phyloP scores from a whole-genome alignment of 345 rosid genomes.

The Erucastrum elatum region DNA sequence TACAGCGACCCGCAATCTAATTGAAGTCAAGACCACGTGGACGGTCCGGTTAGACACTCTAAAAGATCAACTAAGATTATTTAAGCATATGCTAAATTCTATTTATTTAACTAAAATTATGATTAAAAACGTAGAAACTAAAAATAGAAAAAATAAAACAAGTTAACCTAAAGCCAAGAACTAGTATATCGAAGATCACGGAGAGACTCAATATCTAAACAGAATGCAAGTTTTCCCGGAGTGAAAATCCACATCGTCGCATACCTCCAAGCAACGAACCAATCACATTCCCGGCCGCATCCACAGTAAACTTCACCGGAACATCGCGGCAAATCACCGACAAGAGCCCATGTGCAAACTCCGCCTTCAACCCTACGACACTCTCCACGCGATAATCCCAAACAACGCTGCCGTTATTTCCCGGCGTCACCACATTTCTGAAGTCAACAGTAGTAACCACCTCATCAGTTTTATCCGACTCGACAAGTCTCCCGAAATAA shows the following conservation, averaged over 20 bases:
- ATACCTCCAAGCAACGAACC: slow-evolving; percentile 24
- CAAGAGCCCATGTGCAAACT: neutral
- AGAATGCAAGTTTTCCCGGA: neutral
- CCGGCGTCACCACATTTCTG: slow-evolving; percentile 2
- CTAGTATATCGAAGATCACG: no score
- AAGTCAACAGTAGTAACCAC: neutral
- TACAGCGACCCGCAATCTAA: no score
- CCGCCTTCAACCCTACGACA: neutral
- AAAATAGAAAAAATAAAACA: neutral
- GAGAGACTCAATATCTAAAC: neutral
- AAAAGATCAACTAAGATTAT: no score
- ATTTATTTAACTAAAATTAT: neutral
- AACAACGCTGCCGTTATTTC: neutral
- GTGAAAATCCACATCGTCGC: slow-evolving; percentile 9
- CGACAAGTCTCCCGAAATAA: neutral
- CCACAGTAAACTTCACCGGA: slow-evolving; percentile 15
- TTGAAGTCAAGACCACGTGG: no score
- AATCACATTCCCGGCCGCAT: neutral
- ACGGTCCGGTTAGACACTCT: no score
- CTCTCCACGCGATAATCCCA: slow-evolving; percentile 21
- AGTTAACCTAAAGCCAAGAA: neutral
- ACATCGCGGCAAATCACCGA: neutral
- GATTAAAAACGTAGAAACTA: neutral
- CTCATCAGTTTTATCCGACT: neutral
- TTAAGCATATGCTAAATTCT: no score